Evolutionary conservation across 306 rosid species (phyloP).

Genomic region (Lithocarpus polystachyus): DNA sequence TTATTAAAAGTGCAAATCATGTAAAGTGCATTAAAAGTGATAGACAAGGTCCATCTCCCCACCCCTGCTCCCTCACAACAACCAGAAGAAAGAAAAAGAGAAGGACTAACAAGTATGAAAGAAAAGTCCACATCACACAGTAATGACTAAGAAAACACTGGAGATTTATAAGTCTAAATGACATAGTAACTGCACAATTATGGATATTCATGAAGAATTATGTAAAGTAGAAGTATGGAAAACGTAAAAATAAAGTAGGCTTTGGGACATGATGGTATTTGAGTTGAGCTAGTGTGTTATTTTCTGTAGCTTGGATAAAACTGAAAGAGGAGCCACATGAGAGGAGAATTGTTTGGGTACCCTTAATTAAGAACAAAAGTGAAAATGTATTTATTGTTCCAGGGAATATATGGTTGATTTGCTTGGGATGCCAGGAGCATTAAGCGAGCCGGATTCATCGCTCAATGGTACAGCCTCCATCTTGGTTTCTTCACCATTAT

Average conservation of each 20-base stretch:
- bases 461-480: conserved; percentile 84
- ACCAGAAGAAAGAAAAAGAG: too few relatives aligned
- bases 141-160: not conserved
- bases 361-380: conserved; percentile 2
- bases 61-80: too few relatives aligned
- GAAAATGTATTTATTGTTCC: conserved; percentile 12
- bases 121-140: not conserved
- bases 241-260: not conserved
- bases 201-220: not conserved
- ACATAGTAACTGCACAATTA: not conserved
- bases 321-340: not conserved
- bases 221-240: not conserved
- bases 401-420: conserved; percentile 92
- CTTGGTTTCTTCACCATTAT: conserved; percentile 76
- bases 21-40: not conserved
- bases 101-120: not conserved
- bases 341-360: not conserved
- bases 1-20: not conserved
- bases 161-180: not conserved
- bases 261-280: not conserved
- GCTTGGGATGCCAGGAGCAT: conserved; percentile 76
- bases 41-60: too few relatives aligned
- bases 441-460: conserved; percentile 76
- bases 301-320: too few relatives aligned
- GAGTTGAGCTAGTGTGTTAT: not conserved